A percentile compares a stretch with the other conserved stretches of the same genome.
Conservation (phyloP, 345 rosid species). For the Moringa oleifera region DNA sequence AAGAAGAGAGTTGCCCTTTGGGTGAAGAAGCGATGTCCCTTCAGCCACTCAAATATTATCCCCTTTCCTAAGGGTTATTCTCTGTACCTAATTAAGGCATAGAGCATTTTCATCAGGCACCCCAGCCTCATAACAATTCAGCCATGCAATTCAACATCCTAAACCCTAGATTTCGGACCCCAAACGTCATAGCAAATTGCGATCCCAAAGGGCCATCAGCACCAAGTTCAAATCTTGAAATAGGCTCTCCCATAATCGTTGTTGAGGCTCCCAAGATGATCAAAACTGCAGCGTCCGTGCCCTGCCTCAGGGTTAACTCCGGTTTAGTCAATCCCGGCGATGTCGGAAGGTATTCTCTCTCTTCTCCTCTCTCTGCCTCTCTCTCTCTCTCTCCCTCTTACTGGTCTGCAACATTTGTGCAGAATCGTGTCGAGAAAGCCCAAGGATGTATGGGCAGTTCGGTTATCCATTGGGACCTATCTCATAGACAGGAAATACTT, state of each 20-base stretch:
- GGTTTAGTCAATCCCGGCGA: conserved; percentile 90
- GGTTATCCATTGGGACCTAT: conserved; percentile 71
- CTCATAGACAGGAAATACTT: conserved; percentile 50
- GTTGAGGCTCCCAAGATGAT: conserved; percentile 75
- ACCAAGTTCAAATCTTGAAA: conserved; percentile 31
- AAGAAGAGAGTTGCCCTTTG: no score
- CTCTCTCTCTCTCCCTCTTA: background rate
- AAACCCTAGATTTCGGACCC: background rate
- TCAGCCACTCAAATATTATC: no score
- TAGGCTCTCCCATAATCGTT: conserved; percentile 70
- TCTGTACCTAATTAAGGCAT: no score
- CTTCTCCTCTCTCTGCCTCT: background rate
- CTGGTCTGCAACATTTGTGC: conserved; percentile 25
- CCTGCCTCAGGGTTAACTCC: conserved; percentile 68
- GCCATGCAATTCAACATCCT: conserved; percentile 3
- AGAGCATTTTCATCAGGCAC: no score
- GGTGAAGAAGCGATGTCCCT: no score
- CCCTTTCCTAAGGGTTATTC: no score
- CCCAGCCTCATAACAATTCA: background rate
- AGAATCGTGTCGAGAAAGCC: conserved; percentile 91
- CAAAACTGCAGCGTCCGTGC: conserved; percentile 79
- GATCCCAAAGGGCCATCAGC: conserved; percentile 20
- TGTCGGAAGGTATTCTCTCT: conserved; percentile 58
- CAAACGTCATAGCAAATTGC: conserved; percentile 15
- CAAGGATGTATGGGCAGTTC: conserved; percentile 88